Evolutionary conservation across 2,329 filamentous ascomycete species (phyloP).

Genomic region (Alternaria viburni): DNA sequence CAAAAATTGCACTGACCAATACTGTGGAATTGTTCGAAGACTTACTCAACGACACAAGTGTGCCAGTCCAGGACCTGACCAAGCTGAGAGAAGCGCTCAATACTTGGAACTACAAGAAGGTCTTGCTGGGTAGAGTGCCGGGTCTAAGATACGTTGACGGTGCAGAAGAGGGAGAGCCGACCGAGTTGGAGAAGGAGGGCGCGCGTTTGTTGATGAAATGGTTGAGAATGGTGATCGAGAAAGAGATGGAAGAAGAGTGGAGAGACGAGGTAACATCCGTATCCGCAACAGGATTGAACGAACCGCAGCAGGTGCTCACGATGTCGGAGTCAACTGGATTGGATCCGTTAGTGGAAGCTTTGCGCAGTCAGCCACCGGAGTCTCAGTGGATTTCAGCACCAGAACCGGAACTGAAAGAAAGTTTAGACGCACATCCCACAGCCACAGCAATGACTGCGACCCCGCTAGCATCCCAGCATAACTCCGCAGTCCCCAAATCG

Average conservation of each 20-base stretch:
- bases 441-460: background rate
- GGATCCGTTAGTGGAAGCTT: background rate
- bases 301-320: background rate
- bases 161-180: slow-evolving; percentile 9
- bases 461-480: background rate
- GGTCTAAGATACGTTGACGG: slow-evolving; percentile 10
- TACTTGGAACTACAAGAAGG: slow-evolving; percentile 13
- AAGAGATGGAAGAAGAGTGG: background rate
- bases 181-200: slow-evolving; percentile 7
- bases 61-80: slow-evolving; percentile 1
- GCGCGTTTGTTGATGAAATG: slow-evolving; percentile 5
- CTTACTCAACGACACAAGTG: background rate
- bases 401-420: background rate
- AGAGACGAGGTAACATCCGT: background rate
- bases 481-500: background rate
- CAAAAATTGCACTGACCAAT: slow-evolving; percentile 14
- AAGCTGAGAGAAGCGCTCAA: slow-evolving; percentile 8
- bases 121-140: slow-evolving; percentile 12
- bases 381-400: background rate
- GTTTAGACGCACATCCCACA: background rate
- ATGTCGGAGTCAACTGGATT: background rate
- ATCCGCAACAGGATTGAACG: background rate
- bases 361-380: background rate
- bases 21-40: slow-evolving; percentile 6
- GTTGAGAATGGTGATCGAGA: slow-evolving; percentile 1